A percentile compares a stretch with the other conserved stretches of the same genome.
Evolutionary conservation across 352 stramenopile genomes (phyloP).

Genomic region (Globisporangium heterothallicum): DNA sequence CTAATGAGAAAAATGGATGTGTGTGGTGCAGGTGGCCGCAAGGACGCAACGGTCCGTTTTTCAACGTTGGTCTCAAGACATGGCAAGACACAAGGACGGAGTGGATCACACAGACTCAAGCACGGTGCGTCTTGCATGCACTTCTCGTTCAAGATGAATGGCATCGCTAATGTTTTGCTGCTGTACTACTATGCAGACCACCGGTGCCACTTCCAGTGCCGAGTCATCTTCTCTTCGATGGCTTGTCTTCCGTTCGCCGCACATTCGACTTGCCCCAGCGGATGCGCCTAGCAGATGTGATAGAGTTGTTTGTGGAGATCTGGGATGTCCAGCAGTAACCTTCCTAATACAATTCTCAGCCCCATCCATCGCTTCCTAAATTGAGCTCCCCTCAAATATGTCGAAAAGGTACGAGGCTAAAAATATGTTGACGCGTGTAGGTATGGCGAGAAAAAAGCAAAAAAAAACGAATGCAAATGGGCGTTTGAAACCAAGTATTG

Average conservation of each 20-base stretch:
- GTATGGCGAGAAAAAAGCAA: neutral
- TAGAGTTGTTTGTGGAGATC: constrained; percentile 86
- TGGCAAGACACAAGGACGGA: constrained; percentile 69
- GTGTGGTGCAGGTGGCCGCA: constrained; percentile 60
- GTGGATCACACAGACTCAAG: constrained; percentile 70
- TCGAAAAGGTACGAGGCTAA: neutral
- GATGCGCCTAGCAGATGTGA: constrained; percentile 79
- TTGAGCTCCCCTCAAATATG: neutral
- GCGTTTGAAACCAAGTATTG: constrained; percentile 5
- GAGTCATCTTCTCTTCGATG: constrained; percentile 76
- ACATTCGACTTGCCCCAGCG: constrained; percentile 84
- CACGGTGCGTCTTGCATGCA: constrained; percentile 31
- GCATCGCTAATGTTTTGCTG: constrained; percentile 8
- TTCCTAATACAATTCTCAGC: constrained; percentile 8
- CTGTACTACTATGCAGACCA: constrained; percentile 35
- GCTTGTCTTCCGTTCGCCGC: constrained; percentile 77
- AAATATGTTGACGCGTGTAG: constrained; percentile 5
- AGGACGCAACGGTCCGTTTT: constrained; percentile 82
- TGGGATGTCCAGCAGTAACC: constrained; percentile 81
- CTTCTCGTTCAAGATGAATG: constrained; percentile 10
- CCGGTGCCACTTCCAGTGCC: constrained; percentile 58
- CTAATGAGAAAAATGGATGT: neutral
- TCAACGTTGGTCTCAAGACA: constrained; percentile 68
- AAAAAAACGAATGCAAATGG: constrained; percentile 7
- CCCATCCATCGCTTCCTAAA: constrained; percentile 1